Evolutionary conservation across 2,329 filamentous ascomycete species (phyloP), one percentile per base, ranked within the genome.

Genomic region (Huntiella bhutanensis): DNA sequence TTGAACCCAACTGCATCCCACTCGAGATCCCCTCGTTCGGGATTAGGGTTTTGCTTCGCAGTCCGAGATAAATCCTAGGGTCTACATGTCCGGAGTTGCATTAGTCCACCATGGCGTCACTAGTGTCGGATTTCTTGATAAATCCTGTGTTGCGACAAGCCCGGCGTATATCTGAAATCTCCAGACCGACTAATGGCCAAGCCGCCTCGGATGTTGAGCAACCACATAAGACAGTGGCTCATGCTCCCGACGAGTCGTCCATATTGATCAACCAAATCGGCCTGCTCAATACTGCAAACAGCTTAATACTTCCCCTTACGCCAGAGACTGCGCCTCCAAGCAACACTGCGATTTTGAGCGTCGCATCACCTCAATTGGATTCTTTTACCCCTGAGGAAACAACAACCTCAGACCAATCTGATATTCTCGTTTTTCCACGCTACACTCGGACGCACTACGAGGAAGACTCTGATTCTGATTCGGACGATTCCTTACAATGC

Each of bases 121-220:
- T 78, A 55, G 74, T 80, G 46, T 70, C 73, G 55, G 71, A 77
- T 51, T 77, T 77, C 57, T 62, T 79, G 54, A 75, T 79, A 59
- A 77, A 77, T 51, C 75, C 76, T 49, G 73, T 79, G 55, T 61
- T 79, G 53, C 72, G 75, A 58, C 75, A 79, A 60, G 75, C 75
- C 55, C 72, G 74, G 51, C 72, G 73, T 52, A 71, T 80, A 56
- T 78, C 76, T 42, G 64, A 66, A 54, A 64, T 65, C 49, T 66
- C 64, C 28, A 59, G 63, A 47, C 57, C 44, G 32, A 33, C 41
- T 22, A 15, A 19, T n/a, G 39, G 62, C 17, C 62, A 58, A 52
- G 53, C 65, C 12, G 41, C 8, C 4, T 15, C 32, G 8, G 41
- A 43, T 16, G 41, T 13, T 33, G 41, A 43, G 7, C 28, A 33